Evolutionary conservation across 495 filamentous ascomycete species (phyloP).

Genomic region (Penicillium mononematosum): DNA sequence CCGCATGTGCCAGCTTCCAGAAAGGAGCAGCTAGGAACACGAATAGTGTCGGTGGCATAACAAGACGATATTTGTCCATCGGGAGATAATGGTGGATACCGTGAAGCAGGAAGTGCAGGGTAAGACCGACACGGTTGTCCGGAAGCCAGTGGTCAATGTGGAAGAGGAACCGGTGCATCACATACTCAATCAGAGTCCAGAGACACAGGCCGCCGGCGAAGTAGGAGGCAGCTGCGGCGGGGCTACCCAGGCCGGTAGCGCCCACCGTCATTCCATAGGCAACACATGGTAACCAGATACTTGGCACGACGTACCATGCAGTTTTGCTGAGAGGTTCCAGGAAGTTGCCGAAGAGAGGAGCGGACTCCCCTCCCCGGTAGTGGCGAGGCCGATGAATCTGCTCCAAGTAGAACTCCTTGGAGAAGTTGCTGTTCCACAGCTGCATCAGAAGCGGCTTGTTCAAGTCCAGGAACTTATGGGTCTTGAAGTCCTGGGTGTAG

Average conservation of each 20-base stretch:
- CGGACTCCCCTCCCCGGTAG: slow-evolving; percentile 88
- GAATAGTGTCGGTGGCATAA: slow-evolving; percentile 95
- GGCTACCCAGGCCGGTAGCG: slow-evolving; percentile 52
- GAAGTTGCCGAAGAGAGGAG: slow-evolving; percentile 96
- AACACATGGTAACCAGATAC: slow-evolving; percentile 82
- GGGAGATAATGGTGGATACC: slow-evolving; percentile 98
- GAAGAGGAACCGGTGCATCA: slow-evolving; percentile 88
- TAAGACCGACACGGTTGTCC: slow-evolving; percentile 86
- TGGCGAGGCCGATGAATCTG: slow-evolving; percentile 94
- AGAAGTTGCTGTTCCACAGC: slow-evolving; percentile 84
- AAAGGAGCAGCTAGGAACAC: slow-evolving; percentile 81
- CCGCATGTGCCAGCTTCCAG: slow-evolving; percentile 83
- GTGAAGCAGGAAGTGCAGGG: slow-evolving; percentile 89
- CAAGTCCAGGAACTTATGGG: slow-evolving; percentile 91
- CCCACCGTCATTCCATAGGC: slow-evolving; percentile 71
- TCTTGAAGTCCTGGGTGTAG: slow-evolving; percentile 66
- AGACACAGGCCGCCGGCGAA: slow-evolving; percentile 66
- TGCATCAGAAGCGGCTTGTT: slow-evolving; percentile 82
- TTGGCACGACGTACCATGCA: slow-evolving; percentile 86
- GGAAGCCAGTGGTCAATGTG: slow-evolving; percentile 91
- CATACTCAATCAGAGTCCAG: slow-evolving; percentile 92
- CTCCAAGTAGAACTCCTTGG: slow-evolving; percentile 90
- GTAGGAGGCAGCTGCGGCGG: slow-evolving; percentile 47
- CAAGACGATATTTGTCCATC: slow-evolving; percentile 95
- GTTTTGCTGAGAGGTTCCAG: slow-evolving; percentile 93